A percentile compares a stretch with the other conserved stretches of the same genome.
Conservation (phyloP, 306 rosid species). For the Cicer pinnatifidum region DNA sequence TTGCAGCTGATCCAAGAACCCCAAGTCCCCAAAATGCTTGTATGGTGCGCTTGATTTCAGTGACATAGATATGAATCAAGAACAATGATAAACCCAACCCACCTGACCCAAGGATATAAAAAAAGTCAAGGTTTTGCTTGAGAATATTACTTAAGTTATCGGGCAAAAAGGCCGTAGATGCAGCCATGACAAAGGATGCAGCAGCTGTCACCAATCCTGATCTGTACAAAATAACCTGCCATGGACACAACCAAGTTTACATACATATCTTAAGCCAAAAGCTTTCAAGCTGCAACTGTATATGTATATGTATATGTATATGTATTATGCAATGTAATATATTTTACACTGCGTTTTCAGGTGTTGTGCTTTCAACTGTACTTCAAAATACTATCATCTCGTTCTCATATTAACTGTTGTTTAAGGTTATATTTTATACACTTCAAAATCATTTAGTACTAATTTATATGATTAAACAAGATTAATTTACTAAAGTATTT, state of each 20-base stretch:
- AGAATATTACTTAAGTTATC: slow-evolving; percentile 49
- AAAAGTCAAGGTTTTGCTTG: slow-evolving; percentile 60
- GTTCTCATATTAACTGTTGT: no score
- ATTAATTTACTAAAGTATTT: no score
- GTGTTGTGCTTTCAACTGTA: background rate
- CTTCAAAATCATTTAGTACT: no score
- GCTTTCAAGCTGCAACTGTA: background rate
- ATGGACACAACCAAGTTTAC: slow-evolving; percentile 13
- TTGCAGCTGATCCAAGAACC: slow-evolving; percentile 64
- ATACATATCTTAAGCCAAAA: slow-evolving; percentile 38
- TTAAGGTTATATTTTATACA: no score
- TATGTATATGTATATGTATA: background rate
- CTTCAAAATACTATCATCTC: no score
- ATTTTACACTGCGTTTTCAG: background rate
- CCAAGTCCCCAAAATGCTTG: slow-evolving; percentile 92
- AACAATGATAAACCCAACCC: slow-evolving; percentile 78
- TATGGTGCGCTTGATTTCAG: slow-evolving; percentile 79
- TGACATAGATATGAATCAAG: slow-evolving; percentile 81
- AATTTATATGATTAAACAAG: no score
- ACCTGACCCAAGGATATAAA: slow-evolving; percentile 66
- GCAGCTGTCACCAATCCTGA: slow-evolving; percentile 83
- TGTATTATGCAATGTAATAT: background rate
- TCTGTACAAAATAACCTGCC: slow-evolving; percentile 82
- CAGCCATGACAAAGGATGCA: slow-evolving; percentile 70
- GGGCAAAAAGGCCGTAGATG: slow-evolving; percentile 70